Base-by-base conservation (phyloP, 257 asterid species). In the Galeopsis tetrahit region DNA sequence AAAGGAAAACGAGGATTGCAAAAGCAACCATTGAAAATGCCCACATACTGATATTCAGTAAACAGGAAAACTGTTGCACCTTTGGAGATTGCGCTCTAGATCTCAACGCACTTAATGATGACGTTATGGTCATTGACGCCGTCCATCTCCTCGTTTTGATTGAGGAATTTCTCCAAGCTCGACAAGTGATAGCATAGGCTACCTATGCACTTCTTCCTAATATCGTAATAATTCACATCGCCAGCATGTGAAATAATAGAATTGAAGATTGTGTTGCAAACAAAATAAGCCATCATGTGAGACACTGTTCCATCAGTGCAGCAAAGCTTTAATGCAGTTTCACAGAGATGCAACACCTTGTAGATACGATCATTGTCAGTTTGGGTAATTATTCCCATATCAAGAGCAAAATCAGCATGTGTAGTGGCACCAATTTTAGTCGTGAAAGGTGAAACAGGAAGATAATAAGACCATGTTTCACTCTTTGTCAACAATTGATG, bases 31-130 rank as follows among this genome's bases (percentile, higher is more conserved):
- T 21, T 91, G 87, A 91, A 89, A 38, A 89, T 56, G 3, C 97
- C 96, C 66, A 91, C 96, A 61, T 91, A 91, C 32, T 80, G 88
- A 63, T 91, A 91, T 61, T 83, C 90, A 0, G 97, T 91, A 63
- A 82, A 89, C n/a, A 91, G 82, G 83, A 91, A 91, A 15, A 96
- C 89, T 36, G 96, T 91, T 44, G 97, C 93, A 61, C 97, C 97
- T 91, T 92, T 93, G 9, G 96, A 89, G 53, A 88, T 89, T 43
- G 97, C 97, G 70, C 4, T 85, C 74, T 92, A 95, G 79, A 89
- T 89, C 66, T 89, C 96, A 66, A 96, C 91, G 67, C 96, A 89
- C 90, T 85, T 89, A 13, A 4, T 89, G 43, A 92, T 89, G 49
- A 88, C 93, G 83, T 70, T 76, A 4, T 84, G 89, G 59, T 85